These are phyloP conservation scores for Schizonepeta tenuifolia DNA, from an alignment of 257 asterid genomes.

Conservation along the genomic window DNA sequence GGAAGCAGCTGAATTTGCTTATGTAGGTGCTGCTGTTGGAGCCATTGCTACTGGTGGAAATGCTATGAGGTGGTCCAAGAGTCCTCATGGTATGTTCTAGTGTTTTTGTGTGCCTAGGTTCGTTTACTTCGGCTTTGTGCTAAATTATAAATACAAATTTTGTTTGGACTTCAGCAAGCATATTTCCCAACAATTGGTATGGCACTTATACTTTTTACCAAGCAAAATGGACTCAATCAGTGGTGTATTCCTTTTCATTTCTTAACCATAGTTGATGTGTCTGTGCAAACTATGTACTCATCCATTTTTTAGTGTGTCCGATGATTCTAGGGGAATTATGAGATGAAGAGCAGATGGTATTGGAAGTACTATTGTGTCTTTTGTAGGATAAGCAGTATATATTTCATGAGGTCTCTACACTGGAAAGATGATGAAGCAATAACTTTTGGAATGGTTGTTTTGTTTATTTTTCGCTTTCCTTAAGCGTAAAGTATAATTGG, in stretches of 20 bases:
- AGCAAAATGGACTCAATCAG: not conserved
- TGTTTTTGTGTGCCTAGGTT: slow-evolving; percentile 10
- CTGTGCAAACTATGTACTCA: not conserved
- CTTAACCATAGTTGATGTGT: not conserved
- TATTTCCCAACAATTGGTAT: not conserved
- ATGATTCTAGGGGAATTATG: not conserved
- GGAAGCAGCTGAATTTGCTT: slow-evolving; percentile 68
- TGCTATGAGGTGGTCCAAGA: slow-evolving; percentile 85
- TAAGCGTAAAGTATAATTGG: not conserved
- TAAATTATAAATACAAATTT: not conserved
- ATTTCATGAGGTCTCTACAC: not conserved
- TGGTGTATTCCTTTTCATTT: not conserved
- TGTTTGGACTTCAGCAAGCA: slow-evolving; percentile 7
- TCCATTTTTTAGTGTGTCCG: not conserved
- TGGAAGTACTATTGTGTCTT: slow-evolving; percentile 9
- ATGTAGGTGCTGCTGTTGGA: slow-evolving; percentile 74
- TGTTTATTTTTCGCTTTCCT: not conserved
- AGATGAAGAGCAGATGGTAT: not conserved
- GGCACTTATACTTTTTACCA: not conserved
- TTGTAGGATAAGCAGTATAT: not conserved
- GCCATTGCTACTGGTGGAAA: slow-evolving; percentile 75
- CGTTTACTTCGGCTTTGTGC: not conserved
- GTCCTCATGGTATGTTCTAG: slow-evolving; percentile 73
- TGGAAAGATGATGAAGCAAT: not conserved
- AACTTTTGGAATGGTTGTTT: not conserved